These are phyloP conservation scores for Fusarium sp. DNA, from an alignment of 2,329 filamentous ascomycete genomes.

Conservation along the genomic window DNA sequence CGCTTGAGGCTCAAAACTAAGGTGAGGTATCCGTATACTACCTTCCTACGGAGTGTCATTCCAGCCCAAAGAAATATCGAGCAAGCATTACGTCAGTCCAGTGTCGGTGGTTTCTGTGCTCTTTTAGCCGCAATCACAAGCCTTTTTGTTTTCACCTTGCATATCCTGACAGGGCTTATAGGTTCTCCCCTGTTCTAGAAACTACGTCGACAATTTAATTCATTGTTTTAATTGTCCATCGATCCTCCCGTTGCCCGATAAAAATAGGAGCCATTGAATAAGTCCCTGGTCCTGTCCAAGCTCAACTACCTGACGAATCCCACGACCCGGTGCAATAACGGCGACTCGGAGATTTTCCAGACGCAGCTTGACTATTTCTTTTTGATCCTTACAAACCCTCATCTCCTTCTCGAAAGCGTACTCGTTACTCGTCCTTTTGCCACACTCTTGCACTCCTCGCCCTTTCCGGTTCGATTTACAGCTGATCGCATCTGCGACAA, in stretches of 20 bases:
- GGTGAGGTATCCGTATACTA: slow-evolving; percentile 3
- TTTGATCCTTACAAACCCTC: slow-evolving; percentile 13
- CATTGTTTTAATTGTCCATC: slow-evolving; percentile 10
- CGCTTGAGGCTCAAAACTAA: slow-evolving; percentile 30
- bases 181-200: slow-evolving; percentile 17
- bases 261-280: slow-evolving; percentile 25
- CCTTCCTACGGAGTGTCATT: slow-evolving; percentile 4
- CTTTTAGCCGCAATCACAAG: slow-evolving; percentile 19
- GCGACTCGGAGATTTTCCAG: slow-evolving; percentile 37
- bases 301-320: slow-evolving; percentile 43
- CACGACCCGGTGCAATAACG: slow-evolving; percentile 34
- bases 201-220: slow-evolving; percentile 15
- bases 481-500: slow-evolving; percentile 44
- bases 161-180: slow-evolving; percentile 27
- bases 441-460: slow-evolving; percentile 19
- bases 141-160: slow-evolving; percentile 1
- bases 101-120: slow-evolving; percentile 24
- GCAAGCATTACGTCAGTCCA: slow-evolving; percentile 40
- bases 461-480: slow-evolving; percentile 26
- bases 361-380: slow-evolving; percentile 3
- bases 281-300: slow-evolving; percentile 41
- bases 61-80: slow-evolving; percentile 12
- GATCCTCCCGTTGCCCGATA: slow-evolving; percentile 3
- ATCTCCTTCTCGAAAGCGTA: slow-evolving; percentile 5
- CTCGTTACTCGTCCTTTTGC: slow-evolving; percentile 18